A percentile compares a stretch with the other conserved stretches of the same genome.
Conservation (phyloP, 179 eudicot genomes). For the Spinacia oleracea region DNA sequence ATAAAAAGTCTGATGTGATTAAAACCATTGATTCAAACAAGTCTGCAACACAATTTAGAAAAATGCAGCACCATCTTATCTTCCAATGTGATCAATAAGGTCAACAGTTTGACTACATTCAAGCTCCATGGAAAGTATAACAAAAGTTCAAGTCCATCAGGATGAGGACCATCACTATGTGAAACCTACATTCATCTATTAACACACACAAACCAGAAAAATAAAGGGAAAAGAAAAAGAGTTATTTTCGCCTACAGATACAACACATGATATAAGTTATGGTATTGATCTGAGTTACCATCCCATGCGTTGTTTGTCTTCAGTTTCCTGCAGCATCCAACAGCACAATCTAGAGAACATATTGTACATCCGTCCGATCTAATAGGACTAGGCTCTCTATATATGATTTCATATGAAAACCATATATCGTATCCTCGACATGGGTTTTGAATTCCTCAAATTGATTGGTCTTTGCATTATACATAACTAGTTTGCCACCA, state of each 20-base stretch:
- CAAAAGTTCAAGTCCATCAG: not conserved
- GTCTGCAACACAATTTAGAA: no score
- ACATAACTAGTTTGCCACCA: constrained; percentile 25
- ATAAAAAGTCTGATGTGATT: no score
- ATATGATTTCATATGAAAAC: constrained; percentile 42
- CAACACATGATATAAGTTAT: not conserved
- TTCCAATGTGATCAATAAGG: no score
- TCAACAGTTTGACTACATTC: not conserved
- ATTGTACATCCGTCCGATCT: constrained; percentile 9
- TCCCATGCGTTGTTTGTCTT: not conserved
- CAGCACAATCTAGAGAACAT: not conserved
- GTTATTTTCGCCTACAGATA: not conserved
- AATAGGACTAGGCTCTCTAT: constrained; percentile 53
- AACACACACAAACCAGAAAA: not conserved
- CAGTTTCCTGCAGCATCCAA: not conserved
- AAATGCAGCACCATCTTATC: no score
- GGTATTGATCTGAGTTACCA: not conserved
- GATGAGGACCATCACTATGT: not conserved
- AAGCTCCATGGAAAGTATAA: not conserved
- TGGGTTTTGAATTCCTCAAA: constrained; percentile 31
- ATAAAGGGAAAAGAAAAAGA: not conserved
- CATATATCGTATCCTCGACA: constrained; percentile 20
- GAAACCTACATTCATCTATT: not conserved
- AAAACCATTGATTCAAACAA: no score
- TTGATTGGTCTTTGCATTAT: constrained; percentile 29